Percentiles rank a stretch among this genome's conserved stretches.
These are phyloP conservation scores for Rickenella mellea DNA, from an alignment of 768 basidiomycete species.

Conservation along the genomic window DNA sequence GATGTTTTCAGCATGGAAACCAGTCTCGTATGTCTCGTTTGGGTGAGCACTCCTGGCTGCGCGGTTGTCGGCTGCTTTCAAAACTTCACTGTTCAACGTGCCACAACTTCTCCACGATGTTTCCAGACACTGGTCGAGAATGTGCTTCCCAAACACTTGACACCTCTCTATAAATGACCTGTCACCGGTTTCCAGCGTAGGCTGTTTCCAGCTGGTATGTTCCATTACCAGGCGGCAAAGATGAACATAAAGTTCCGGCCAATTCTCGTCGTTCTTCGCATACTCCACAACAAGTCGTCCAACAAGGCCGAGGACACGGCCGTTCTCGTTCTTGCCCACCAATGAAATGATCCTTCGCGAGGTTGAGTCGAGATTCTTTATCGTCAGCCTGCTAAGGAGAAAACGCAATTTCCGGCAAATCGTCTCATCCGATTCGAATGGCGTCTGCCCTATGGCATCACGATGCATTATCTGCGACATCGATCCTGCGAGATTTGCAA, in stretches of 20 bases:
- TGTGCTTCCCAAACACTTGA: constrained; percentile 42
- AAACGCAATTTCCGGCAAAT: constrained; percentile 45
- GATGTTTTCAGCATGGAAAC: constrained; percentile 42
- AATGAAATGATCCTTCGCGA: constrained; percentile 41
- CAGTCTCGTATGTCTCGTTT: constrained; percentile 24
- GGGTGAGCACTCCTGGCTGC: constrained; percentile 22
- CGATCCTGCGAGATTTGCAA: too few species aligned
- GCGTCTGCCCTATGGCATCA: too few species aligned
- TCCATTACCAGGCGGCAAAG: constrained; percentile 36
- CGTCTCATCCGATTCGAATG: too few species aligned
- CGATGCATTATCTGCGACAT: too few species aligned
- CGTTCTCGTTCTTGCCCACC: constrained; percentile 38
- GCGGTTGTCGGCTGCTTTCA: constrained; percentile 35
- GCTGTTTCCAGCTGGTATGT: constrained; percentile 29
- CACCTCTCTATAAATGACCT: constrained; percentile 31
- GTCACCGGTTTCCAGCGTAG: constrained; percentile 26
- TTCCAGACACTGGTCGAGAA: constrained; percentile 42
- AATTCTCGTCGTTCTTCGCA: constrained; percentile 43
- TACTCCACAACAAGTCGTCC: constrained; percentile 32
- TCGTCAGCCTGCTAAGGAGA: constrained; percentile 45
- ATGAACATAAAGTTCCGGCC: constrained; percentile 43
- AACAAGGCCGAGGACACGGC: constrained; percentile 37
- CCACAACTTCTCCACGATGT: constrained; percentile 44
- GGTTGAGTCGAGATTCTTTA: constrained; percentile 43
- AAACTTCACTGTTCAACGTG: constrained; percentile 31